Base-by-base conservation (phyloP, 495 filamentous ascomycete genomes). In the Aspergillus sclerotioniger region DNA sequence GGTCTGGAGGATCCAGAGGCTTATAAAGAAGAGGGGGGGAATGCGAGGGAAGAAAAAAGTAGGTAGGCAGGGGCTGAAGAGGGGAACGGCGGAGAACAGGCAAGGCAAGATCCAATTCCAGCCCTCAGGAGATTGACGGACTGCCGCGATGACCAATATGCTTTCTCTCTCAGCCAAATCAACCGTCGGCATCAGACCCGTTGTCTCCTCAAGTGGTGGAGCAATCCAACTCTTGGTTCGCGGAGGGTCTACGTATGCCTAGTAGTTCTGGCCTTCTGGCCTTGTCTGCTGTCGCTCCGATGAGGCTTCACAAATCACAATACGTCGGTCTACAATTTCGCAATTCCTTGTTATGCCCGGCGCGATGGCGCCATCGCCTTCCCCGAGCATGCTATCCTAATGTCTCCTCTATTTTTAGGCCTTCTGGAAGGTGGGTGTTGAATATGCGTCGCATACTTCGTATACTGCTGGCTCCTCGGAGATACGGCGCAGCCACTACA, bases 201-300 rank as follows among this genome's bases (percentile, higher is more conserved):
- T 17, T 25, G 50, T 53, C 44, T 62, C 54, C 55, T 58, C 60
- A 58, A 31, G 47, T 35, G 49, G 60, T 62, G 60, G 60, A 62
- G 55, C 48, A 55, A 10, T 20, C 15, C n/a, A 21, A 46, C 51
- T 62, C 51, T 58, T 62, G 59, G 56, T 58, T 29, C 47, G 32
- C 32, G 25, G 57, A 60, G 45, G 51, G 56, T 52, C 48, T 45
- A 61, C 58, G 58, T 61, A 61, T 53, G 53, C 48, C n/a, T n/a
- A n/a, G n/a, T n/a, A n/a, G n/a, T n/a, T n/a, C n/a, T n/a, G n/a
- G n/a, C n/a, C 28, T 20, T 51, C 21, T 13, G 2, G 29, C 48
- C 9, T 51, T 2, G 15, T 10, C 44, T 21, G 2, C 44, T 47
- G 25, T 25, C 25, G 25, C 25, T 25, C 2, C 25, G 25, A 25